Percentiles rank a stretch among this genome's conserved stretches.
phyloP scores from a whole-genome alignment of 1,284 basidiomycete genomes.

The Irpex sp. region DNA sequence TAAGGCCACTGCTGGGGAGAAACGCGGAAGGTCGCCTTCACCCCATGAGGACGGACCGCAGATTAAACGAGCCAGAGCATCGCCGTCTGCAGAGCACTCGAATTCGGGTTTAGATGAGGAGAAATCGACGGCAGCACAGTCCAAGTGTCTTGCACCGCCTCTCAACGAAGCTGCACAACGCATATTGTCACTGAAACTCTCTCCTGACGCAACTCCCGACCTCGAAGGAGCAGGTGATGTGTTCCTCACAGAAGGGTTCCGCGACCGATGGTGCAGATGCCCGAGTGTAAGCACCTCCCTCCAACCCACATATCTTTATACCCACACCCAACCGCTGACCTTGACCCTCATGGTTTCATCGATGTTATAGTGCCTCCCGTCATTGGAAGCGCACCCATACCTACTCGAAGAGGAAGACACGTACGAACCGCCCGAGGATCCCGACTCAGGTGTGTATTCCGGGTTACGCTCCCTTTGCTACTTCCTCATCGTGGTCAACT shows the following conservation, averaged over 20 bases:
- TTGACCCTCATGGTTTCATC: not conserved
- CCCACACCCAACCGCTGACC: no score
- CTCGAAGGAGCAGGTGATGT: slow-evolving; percentile 56
- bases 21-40: slow-evolving; percentile 45
- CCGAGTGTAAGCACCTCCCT: slow-evolving; percentile 38
- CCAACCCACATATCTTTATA: not conserved
- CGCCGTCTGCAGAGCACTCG: slow-evolving; percentile 16
- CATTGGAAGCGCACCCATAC: slow-evolving; percentile 48
- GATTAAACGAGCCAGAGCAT: slow-evolving; percentile 43
- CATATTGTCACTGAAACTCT: slow-evolving; percentile 28
- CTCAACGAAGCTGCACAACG: slow-evolving; percentile 38
- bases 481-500: not conserved
- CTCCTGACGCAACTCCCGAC: not conserved
- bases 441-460: slow-evolving; percentile 58
- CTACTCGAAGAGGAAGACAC: slow-evolving; percentile 77
- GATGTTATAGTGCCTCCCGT: slow-evolving; percentile 49
- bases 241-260: slow-evolving; percentile 69
- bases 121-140: not conserved
- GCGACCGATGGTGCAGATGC: slow-evolving; percentile 74
- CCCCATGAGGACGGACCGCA: slow-evolving; percentile 32
- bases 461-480: not conserved
- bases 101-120: not conserved
- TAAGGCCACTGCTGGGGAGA: slow-evolving; percentile 30
- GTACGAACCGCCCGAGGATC: slow-evolving; percentile 78
- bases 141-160: slow-evolving; percentile 49